phyloP scores from a whole-genome alignment of 2,329 filamentous ascomycete species.

The Dactylonectria macrodidyma region DNA sequence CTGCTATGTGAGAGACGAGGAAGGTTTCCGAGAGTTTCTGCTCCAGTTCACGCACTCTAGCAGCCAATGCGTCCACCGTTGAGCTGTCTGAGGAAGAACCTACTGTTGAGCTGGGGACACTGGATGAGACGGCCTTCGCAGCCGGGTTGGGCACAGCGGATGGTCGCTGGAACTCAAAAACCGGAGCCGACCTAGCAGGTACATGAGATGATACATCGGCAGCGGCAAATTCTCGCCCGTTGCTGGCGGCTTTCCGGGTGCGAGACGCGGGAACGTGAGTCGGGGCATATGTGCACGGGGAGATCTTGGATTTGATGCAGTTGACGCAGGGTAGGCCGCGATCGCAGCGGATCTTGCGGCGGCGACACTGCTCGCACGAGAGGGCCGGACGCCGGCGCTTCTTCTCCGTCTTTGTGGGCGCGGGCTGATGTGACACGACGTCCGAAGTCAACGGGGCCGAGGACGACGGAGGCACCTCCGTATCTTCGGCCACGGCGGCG shows the following conservation, averaged over 20 bases:
- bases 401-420: slow-evolving; percentile 47
- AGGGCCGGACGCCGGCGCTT: slow-evolving; percentile 58
- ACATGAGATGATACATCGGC: slow-evolving; percentile 32
- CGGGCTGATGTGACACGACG: not conserved
- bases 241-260: slow-evolving; percentile 36
- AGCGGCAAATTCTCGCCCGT: slow-evolving; percentile 7
- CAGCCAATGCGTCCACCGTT: slow-evolving; percentile 53
- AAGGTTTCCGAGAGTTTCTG: slow-evolving; percentile 55
- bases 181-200: slow-evolving; percentile 40
- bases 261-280: slow-evolving; percentile 51
- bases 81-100: slow-evolving; percentile 47
- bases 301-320: slow-evolving; percentile 69
- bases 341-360: slow-evolving; percentile 74
- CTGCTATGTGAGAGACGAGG: slow-evolving; percentile 39
- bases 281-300: slow-evolving; percentile 67
- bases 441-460: not conserved
- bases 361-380: slow-evolving; percentile 71
- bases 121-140: slow-evolving; percentile 34
- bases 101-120: slow-evolving; percentile 45
- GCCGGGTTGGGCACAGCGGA: slow-evolving; percentile 6
- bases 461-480: slow-evolving; percentile 6
- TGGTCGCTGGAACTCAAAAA: slow-evolving; percentile 21
- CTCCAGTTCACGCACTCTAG: slow-evolving; percentile 60
- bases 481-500: not conserved
- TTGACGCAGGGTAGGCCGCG: slow-evolving; percentile 71